Evolutionary conservation across 176 grass and related monocot species (phyloP).

Genomic region (Carex parvula): DNA sequence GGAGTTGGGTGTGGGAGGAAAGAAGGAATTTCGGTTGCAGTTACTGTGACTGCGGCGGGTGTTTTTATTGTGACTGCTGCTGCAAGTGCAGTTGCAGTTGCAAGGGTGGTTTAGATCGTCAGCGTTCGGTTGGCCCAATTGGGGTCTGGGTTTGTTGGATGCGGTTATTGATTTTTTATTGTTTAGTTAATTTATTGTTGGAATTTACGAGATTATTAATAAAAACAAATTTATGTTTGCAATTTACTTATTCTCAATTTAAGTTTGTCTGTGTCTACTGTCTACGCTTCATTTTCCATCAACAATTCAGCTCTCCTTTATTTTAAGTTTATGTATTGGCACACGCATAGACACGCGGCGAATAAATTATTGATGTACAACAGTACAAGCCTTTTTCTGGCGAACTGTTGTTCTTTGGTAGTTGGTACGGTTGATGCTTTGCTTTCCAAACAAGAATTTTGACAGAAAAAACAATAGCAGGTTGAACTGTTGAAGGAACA

Average conservation of each 20-base stretch:
- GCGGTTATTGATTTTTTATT: conserved; percentile 1
- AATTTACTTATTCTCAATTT: background rate
- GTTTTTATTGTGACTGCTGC: conserved; percentile 12
- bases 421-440: conserved; percentile 13
- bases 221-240: conserved; percentile 15
- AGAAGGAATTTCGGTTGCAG: conserved; percentile 8
- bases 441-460: conserved; percentile 20
- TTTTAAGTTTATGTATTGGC: background rate
- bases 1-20: background rate
- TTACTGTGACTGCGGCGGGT: conserved; percentile 14
- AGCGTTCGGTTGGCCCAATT: conserved; percentile 8
- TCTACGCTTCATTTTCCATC: background rate
- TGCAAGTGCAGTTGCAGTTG: background rate
- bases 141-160: background rate
- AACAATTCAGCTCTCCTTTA: background rate
- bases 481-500: background rate
- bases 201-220: background rate
- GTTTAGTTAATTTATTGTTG: conserved; percentile 17
- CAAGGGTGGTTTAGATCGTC: background rate
- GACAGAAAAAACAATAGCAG: background rate
- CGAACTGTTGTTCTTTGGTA: conserved; percentile 20
- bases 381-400: background rate
- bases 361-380: background rate
- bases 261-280: background rate
- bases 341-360: background rate